Conservation (phyloP, 139 green algal genomes). For the Chlamydomonas urium region DNA sequence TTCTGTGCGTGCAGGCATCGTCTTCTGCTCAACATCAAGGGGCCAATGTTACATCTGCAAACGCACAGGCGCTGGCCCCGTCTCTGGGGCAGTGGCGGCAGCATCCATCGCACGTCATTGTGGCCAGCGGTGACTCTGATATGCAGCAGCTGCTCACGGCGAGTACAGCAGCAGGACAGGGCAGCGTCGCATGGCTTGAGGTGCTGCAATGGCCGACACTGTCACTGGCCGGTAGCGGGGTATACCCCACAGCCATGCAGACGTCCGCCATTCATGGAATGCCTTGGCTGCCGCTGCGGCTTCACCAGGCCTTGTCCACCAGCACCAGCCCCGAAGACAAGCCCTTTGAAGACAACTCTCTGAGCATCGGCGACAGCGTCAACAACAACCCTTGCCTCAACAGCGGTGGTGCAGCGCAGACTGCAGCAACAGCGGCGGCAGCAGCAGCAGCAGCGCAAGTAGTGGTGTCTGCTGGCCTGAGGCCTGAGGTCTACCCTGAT, state of each 20-base stretch:
- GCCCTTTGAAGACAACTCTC: too few species aligned
- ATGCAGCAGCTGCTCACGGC: conserved; percentile 8
- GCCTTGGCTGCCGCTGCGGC: neutral
- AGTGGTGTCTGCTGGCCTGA: too few species aligned
- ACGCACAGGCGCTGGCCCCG: neutral
- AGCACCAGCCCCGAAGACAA: too few species aligned
- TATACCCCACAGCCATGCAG: neutral
- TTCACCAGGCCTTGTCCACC: too few species aligned
- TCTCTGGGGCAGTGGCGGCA: neutral
- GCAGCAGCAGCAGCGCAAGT: too few species aligned
- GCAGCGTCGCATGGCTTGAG: conserved; percentile 1
- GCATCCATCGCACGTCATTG: neutral
- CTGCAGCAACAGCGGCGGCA: too few species aligned
- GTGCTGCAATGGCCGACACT: neutral
- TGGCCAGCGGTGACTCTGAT: conserved; percentile 1
- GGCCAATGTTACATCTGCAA: neutral
- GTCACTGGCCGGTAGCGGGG: neutral
- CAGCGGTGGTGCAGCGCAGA: too few species aligned
- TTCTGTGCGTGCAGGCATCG: neutral
- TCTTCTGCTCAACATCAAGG: neutral
- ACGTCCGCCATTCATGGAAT: neutral
- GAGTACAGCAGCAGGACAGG: neutral
- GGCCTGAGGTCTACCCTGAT: too few species aligned
- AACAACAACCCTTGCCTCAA: too few species aligned
- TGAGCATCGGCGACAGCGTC: too few species aligned